A percentile compares a stretch with the other conserved stretches of the same genome.
These are phyloP conservation scores for Mollisiaceae sp. DNA, from an alignment of 2,329 filamentous ascomycete genomes.

Conservation along the genomic window DNA sequence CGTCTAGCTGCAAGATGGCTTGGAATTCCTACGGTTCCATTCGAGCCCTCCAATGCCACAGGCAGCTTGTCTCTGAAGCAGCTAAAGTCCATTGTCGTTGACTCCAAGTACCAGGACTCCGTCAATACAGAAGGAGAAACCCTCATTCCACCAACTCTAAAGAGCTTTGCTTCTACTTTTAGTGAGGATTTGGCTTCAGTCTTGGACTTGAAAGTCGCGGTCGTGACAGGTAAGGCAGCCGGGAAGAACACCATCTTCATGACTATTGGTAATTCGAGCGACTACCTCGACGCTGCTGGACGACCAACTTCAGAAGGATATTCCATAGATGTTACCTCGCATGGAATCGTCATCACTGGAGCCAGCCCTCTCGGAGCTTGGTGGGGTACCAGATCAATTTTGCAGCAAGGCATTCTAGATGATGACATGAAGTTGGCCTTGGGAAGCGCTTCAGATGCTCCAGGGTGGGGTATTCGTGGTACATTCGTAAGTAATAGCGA, in stretches of 20 bases:
- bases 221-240: slow-evolving; percentile 36
- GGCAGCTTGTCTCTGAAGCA: slow-evolving; percentile 40
- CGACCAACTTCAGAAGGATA: slow-evolving; percentile 56
- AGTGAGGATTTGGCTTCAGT: slow-evolving; percentile 43
- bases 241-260: slow-evolving; percentile 48
- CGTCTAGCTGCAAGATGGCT: slow-evolving; percentile 28
- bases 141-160: slow-evolving; percentile 56
- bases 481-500: slow-evolving; percentile 45
- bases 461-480: slow-evolving; percentile 56
- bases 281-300: slow-evolving; percentile 52
- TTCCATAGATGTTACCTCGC: slow-evolving; percentile 47
- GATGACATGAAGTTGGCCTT: slow-evolving; percentile 45
- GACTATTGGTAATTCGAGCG: slow-evolving; percentile 49
- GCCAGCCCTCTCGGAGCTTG: slow-evolving; percentile 60
- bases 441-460: slow-evolving; percentile 54
- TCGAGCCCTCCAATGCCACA: slow-evolving; percentile 33
- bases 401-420: slow-evolving; percentile 55
- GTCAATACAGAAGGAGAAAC: slow-evolving; percentile 54
- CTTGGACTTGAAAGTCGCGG: slow-evolving; percentile 41
- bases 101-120: slow-evolving; percentile 47
- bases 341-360: slow-evolving; percentile 53
- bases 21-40: slow-evolving; percentile 44
- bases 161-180: slow-evolving; percentile 54
- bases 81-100: slow-evolving; percentile 50
- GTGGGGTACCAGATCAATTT: slow-evolving; percentile 61